phyloP scores from a whole-genome alignment of 1,284 basidiomycete species.

The Apiotrichum porosum region DNA sequence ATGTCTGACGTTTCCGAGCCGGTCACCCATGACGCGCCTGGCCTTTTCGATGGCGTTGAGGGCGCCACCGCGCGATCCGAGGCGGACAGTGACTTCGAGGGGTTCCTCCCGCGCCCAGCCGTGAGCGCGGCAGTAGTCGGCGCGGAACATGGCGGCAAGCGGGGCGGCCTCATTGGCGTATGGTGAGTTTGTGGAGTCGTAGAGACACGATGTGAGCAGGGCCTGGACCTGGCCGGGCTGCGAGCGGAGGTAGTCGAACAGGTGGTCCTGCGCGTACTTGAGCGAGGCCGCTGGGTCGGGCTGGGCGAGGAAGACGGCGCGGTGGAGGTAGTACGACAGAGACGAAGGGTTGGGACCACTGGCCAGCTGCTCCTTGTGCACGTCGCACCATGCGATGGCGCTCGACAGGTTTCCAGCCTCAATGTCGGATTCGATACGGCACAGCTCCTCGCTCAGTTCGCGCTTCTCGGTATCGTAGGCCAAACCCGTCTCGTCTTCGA shows the following conservation, averaged over 20 bases:
- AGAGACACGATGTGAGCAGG: slow-evolving; percentile 71
- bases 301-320: slow-evolving; percentile 71
- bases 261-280: slow-evolving; percentile 64
- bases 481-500: slow-evolving; percentile 59
- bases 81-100: slow-evolving; percentile 77
- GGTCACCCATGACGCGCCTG: slow-evolving; percentile 80
- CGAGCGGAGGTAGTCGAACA: slow-evolving; percentile 66
- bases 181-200: slow-evolving; percentile 34
- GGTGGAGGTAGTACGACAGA: slow-evolving; percentile 79
- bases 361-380: slow-evolving; percentile 61
- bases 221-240: slow-evolving; percentile 66
- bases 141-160: slow-evolving; percentile 73
- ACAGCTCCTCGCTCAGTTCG: slow-evolving; percentile 64
- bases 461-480: slow-evolving; percentile 59
- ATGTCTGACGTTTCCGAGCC: slow-evolving; percentile 78
- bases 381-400: slow-evolving; percentile 74
- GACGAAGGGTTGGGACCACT: slow-evolving; percentile 61
- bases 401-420: slow-evolving; percentile 61
- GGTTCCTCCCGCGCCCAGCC: slow-evolving; percentile 85
- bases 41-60: slow-evolving; percentile 87
- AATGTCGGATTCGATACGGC: slow-evolving; percentile 67
- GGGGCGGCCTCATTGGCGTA: slow-evolving; percentile 50
- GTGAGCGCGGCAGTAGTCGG: slow-evolving; percentile 80
- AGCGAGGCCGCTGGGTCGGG: slow-evolving; percentile 54
- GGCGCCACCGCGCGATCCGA: slow-evolving; percentile 77